Percentiles rank a stretch among this genome's conserved stretches.
phyloP scores from a whole-genome alignment of 2,329 filamentous ascomycete species.

The Aspergillus pseudoterreus region DNA sequence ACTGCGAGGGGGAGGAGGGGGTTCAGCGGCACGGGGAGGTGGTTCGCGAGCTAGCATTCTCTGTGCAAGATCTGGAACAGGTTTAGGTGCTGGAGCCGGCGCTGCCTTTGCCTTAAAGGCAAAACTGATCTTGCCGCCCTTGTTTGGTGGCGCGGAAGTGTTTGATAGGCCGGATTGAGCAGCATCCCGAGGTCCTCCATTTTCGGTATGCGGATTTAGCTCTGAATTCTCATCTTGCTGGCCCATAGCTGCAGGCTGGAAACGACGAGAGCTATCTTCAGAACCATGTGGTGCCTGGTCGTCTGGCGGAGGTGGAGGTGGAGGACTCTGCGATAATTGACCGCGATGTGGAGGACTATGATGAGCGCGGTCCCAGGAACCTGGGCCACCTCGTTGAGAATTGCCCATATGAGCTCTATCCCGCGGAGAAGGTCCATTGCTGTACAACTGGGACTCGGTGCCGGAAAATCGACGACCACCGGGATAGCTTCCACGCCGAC shows the following conservation, averaged over 20 bases:
- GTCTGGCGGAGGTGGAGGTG: constrained; percentile 28
- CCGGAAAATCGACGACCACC: constrained; percentile 44
- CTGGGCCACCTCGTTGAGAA: constrained; percentile 66
- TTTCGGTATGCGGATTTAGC: constrained; percentile 23
- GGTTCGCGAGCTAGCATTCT: constrained; percentile 44
- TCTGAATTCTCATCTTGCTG: constrained; percentile 30
- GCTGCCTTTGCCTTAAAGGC: constrained; percentile 79
- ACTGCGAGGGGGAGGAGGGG: constrained; percentile 37
- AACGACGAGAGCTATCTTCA: constrained; percentile 42
- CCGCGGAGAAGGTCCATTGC: constrained; percentile 42
- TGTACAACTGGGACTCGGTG: constrained; percentile 47
- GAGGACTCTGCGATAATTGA: constrained; percentile 30
- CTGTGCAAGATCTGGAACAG: constrained; percentile 48
- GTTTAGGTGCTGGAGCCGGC: constrained; percentile 51
- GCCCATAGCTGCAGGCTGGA: too few relatives aligned
- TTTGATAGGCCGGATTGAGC: constrained; percentile 52
- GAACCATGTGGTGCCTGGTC: constrained; percentile 34
- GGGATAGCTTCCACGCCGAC: constrained; percentile 59
- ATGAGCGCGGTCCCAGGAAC: constrained; percentile 50
- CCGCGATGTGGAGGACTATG: constrained; percentile 34
- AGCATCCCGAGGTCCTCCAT: constrained; percentile 47
- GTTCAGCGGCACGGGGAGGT: constrained; percentile 30
- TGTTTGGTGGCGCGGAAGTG: constrained; percentile 51
- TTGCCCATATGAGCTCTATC: constrained; percentile 63
- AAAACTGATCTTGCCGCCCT: constrained; percentile 79